These are phyloP conservation scores for Gossypium australe DNA, from an alignment of 345 rosid species.

Conservation along the genomic window DNA sequence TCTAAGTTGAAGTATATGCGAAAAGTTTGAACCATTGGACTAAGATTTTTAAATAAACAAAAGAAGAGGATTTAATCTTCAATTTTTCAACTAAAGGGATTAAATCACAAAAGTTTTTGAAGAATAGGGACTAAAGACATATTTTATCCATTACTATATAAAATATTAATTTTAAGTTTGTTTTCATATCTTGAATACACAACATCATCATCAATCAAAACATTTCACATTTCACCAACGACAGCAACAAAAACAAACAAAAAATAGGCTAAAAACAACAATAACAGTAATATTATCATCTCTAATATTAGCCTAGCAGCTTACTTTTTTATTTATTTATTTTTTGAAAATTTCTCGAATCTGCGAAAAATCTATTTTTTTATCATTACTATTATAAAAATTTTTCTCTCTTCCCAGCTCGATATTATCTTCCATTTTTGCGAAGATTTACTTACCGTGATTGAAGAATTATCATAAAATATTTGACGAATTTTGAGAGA, in stretches of 20 bases:
- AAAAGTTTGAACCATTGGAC: no score
- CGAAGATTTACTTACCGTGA: not conserved
- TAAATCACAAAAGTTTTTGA: no score
- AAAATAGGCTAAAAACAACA: not conserved
- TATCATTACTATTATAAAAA: not conserved
- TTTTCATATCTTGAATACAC: not conserved
- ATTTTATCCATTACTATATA: no score
- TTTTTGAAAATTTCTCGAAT: not conserved
- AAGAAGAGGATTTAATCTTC: no score
- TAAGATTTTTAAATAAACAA: no score
- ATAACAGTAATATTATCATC: slow-evolving; percentile 1
- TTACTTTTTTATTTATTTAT: not conserved
- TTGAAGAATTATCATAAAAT: not conserved
- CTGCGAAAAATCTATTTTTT: slow-evolving; percentile 2
- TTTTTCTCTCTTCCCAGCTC: not conserved
- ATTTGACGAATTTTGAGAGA: not conserved
- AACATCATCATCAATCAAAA: not conserved
- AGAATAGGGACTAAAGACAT: no score
- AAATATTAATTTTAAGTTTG: not conserved
- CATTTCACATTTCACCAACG: slow-evolving; percentile 1
- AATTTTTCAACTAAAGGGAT: no score
- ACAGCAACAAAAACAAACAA: not conserved
- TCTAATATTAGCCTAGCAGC: slow-evolving; percentile 16
- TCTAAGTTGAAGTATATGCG: no score
- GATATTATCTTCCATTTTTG: slow-evolving; percentile 9